phyloP scores from a whole-genome alignment of 2,329 filamentous ascomycete genomes.

The Talaromyces sp. region DNA sequence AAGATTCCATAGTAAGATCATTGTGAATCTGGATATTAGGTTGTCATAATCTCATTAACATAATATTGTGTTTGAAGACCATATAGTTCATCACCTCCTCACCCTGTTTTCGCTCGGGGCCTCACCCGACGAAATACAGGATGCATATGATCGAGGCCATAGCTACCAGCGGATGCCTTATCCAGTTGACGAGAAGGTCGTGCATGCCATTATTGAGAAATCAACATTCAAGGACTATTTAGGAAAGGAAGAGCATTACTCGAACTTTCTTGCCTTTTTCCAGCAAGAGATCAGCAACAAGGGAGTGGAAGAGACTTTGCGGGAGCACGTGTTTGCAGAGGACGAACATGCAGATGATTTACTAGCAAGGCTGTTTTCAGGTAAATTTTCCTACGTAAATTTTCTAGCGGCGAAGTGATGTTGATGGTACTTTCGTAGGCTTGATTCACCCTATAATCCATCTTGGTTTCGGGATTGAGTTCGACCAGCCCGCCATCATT shows the following conservation, averaged over 20 bases:
- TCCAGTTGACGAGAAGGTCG: conserved; percentile 47
- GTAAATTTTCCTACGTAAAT: conserved; percentile 35
- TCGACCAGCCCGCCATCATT: conserved; percentile 73
- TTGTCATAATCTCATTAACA: neutral
- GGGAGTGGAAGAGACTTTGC: conserved; percentile 60
- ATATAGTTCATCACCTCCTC: conserved; percentile 74
- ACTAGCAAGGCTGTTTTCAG: conserved; percentile 64
- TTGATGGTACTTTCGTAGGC: conserved; percentile 40
- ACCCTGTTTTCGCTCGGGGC: conserved; percentile 74
- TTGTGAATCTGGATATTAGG: neutral
- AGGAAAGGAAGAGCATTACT: conserved; percentile 63
- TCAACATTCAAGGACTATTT: conserved; percentile 57
- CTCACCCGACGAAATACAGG: conserved; percentile 54
- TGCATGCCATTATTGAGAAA: conserved; percentile 57
- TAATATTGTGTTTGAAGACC: conserved; percentile 46
- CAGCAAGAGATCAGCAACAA: conserved; percentile 64
- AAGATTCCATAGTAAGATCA: conserved; percentile 64
- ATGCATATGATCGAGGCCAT: conserved; percentile 62
- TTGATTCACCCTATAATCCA: conserved; percentile 80
- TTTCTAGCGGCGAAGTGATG: neutral
- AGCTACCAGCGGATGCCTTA: conserved; percentile 61
- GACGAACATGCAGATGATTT: conserved; percentile 65
- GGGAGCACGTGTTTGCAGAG: conserved; percentile 65
- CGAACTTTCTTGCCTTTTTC: conserved; percentile 74
- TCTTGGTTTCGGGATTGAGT: conserved; percentile 80